Conservation (phyloP, 2,329 filamentous ascomycete genomes). For the Paecilomyces sp. region DNA sequence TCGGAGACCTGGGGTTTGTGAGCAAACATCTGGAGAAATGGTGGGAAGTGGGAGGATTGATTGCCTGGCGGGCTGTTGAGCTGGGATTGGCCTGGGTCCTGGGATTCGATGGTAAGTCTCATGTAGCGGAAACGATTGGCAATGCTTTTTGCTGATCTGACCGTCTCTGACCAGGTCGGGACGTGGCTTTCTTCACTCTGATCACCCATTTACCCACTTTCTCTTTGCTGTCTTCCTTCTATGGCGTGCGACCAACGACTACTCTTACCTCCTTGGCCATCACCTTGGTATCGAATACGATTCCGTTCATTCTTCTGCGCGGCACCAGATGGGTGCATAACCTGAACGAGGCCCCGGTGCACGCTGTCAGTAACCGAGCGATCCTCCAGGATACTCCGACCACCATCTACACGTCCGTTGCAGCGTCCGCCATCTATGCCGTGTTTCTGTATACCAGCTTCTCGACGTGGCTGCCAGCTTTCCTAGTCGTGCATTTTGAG, state of each 20-base stretch:
- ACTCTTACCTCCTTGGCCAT: constrained; percentile 57
- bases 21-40: constrained; percentile 58
- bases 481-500: constrained; percentile 70
- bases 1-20: constrained; percentile 60
- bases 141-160: not conserved
- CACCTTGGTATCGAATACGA: constrained; percentile 59
- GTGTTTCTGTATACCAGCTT: constrained; percentile 65
- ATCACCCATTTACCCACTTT: constrained; percentile 69
- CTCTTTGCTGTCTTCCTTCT: constrained; percentile 72
- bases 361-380: constrained; percentile 52
- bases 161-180: constrained; percentile 44
- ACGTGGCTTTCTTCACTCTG: constrained; percentile 58
- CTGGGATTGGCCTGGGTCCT: constrained; percentile 67
- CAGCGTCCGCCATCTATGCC: constrained; percentile 67
- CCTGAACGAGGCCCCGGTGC: constrained; percentile 36
- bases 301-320: constrained; percentile 71
- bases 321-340: constrained; percentile 59
- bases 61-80: constrained; percentile 56
- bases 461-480: constrained; percentile 61
- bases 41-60: constrained; percentile 51
- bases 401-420: constrained; percentile 56
- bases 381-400: constrained; percentile 59
- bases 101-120: constrained; percentile 40
- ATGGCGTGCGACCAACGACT: constrained; percentile 58
- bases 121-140: not conserved